These are phyloP conservation scores for Pulveroboletus ridleyi DNA, from an alignment of 1,284 basidiomycete genomes.

Conservation along the genomic window DNA sequence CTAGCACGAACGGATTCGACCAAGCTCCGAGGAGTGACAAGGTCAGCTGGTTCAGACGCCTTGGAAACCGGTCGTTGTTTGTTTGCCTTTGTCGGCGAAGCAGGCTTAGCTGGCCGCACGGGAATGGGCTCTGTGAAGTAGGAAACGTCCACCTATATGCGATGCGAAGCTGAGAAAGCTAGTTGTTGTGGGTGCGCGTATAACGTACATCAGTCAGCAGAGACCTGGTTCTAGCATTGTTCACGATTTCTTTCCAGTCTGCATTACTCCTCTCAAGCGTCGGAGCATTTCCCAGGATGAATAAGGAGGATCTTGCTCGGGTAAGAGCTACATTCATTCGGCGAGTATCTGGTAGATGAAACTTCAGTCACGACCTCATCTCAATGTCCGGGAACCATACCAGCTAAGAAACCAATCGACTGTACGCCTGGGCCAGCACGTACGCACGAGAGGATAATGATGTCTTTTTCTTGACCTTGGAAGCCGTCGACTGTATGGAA, in stretches of 20 bases:
- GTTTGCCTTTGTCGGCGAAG: conserved; percentile 28
- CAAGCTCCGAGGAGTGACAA: conserved; percentile 41
- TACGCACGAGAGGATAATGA: conserved; percentile 96
- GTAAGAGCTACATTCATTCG: conserved; percentile 99
- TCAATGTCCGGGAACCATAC: conserved; percentile 44
- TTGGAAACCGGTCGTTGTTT: conserved; percentile 31
- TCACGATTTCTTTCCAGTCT: conserved; percentile 81
- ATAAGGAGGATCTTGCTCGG: conserved; percentile 93
- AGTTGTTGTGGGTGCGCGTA: conserved; percentile 18
- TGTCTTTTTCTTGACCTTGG: conserved; percentile 97
- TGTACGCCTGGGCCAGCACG: conserved; percentile 85
- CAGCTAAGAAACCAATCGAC: conserved; percentile 89
- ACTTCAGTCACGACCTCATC: conserved; percentile 18
- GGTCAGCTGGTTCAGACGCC: conserved; percentile 27
- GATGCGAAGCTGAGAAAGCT: conserved; percentile 6
- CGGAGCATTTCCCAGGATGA: conserved; percentile 90
- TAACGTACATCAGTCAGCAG: conserved; percentile 59
- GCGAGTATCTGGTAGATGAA: conserved; percentile 63
- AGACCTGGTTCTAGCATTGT: conserved; percentile 71
- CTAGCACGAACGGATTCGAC: conserved; percentile 38
- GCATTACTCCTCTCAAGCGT: conserved; percentile 88
- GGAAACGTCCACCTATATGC: conserved; percentile 41
- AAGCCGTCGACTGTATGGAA: conserved; percentile 99
- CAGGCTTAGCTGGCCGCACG: conserved; percentile 21
- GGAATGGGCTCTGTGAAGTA: conserved; percentile 43